phyloP scores from a whole-genome alignment of 106 monocot genomes.

The Dendrobium huoshanense region DNA sequence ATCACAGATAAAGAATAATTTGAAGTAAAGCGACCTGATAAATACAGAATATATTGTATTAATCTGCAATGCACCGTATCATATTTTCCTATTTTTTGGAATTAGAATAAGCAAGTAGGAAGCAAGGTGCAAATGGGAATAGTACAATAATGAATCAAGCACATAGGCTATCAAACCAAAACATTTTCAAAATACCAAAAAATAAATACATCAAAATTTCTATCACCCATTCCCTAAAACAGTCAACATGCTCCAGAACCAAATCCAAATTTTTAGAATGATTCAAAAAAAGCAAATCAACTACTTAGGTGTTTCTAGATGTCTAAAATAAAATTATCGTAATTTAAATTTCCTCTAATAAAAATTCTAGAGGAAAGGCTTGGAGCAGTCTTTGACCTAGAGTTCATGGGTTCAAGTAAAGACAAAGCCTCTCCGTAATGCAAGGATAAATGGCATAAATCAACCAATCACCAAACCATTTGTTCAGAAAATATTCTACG shows the following conservation, averaged over 20 bases:
- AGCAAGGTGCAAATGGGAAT: neutral
- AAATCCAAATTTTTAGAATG: neutral
- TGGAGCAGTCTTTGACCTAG: neutral
- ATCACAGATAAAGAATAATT: neutral
- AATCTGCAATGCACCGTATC: neutral
- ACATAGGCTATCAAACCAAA: neutral
- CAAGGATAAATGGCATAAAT: neutral
- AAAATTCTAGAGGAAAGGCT: neutral
- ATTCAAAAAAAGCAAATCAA: neutral
- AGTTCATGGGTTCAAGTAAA: neutral
- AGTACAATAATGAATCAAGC: neutral
- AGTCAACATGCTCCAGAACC: neutral
- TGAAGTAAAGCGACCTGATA: neutral
- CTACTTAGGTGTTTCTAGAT: neutral
- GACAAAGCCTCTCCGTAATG: neutral
- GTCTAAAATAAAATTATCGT: neutral
- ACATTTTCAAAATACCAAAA: neutral
- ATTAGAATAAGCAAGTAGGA: neutral
- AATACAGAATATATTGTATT: neutral
- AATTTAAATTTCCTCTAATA: neutral
- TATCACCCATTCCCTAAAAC: neutral
- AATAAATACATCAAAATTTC: neutral
- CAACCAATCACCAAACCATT: neutral
- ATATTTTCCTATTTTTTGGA: neutral
- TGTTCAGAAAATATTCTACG: neutral